These are phyloP conservation scores for Cryptosporidium andersoni DNA, from an alignment of 169 alveolate species.

Conservation along the genomic window DNA sequence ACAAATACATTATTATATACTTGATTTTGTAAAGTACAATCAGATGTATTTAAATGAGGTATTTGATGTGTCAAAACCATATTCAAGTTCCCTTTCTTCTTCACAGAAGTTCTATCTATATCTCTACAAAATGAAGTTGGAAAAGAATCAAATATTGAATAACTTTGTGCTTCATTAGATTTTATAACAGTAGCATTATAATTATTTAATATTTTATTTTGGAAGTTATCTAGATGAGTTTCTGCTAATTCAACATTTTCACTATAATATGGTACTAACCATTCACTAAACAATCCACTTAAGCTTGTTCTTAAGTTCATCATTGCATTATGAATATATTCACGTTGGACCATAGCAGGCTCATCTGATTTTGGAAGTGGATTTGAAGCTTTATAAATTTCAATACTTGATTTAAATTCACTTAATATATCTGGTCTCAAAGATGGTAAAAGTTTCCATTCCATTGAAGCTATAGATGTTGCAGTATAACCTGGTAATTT, in stretches of 20 bases:
- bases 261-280: constrained; percentile 30
- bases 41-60: constrained; percentile 58
- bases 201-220: constrained; percentile 22
- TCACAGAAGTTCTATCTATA: constrained; percentile 54
- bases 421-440: constrained; percentile 41
- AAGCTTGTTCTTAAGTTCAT: constrained; percentile 55
- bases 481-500: constrained; percentile 44
- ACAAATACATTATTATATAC: constrained; percentile 42
- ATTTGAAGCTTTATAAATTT: constrained; percentile 19
- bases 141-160: constrained; percentile 27
- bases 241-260: too few relatives aligned
- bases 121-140: constrained; percentile 51
- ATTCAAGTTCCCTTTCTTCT: constrained; percentile 59
- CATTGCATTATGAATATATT: constrained; percentile 19
- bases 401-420: constrained; percentile 19
- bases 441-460: constrained; percentile 61
- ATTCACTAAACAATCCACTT: constrained; percentile 35
- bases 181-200: constrained; percentile 5
- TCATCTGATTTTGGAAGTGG: constrained; percentile 45
- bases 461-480: constrained; percentile 63
- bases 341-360: constrained; percentile 1
- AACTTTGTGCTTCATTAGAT: constrained; percentile 11
- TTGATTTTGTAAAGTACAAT: constrained; percentile 52
- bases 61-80: constrained; percentile 51
- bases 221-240: constrained; percentile 2